Evolutionary conservation across 176 grass and related monocot species (phyloP).

Genomic region (Zoysia pacifica): DNA sequence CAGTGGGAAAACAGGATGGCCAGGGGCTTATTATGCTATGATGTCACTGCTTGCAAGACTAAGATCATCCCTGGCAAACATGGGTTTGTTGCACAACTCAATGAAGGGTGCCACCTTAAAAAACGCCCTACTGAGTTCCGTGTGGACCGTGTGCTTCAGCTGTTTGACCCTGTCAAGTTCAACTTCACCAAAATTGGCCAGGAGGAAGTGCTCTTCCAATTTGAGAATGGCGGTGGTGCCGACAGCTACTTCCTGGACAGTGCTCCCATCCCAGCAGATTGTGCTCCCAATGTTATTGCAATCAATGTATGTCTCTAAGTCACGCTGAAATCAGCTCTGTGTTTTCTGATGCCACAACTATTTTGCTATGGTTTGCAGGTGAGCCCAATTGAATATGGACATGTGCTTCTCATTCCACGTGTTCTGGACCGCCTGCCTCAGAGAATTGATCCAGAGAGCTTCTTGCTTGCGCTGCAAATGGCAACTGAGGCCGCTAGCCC

Average conservation of each 20-base stretch:
- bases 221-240: conserved; percentile 46
- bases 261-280: conserved; percentile 24
- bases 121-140: conserved; percentile 92
- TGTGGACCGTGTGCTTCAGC: conserved; percentile 84
- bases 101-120: conserved; percentile 99
- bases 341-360: conserved; percentile 21
- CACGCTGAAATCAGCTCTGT: conserved; percentile 19
- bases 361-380: conserved; percentile 55
- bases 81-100: conserved; percentile 89
- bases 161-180: conserved; percentile 77
- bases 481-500: conserved; percentile 66
- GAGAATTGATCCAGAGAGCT: conserved; percentile 75
- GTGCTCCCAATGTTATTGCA: conserved; percentile 53
- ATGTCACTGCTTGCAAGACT: conserved; percentile 93
- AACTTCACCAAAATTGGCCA: conserved; percentile 90
- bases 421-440: conserved; percentile 76
- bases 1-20: conserved; percentile 93
- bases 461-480: conserved; percentile 81
- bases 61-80: conserved; percentile 88
- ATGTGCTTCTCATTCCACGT: conserved; percentile 85
- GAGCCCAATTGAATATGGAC: conserved; percentile 90
- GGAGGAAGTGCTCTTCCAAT: conserved; percentile 80
- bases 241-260: conserved; percentile 48
- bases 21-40: conserved; percentile 85
- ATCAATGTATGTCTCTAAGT: conserved; percentile 61